Evolutionary conservation across 164 flowering plant genomes (phyloP).

Genomic region (Akebia trifoliata): DNA sequence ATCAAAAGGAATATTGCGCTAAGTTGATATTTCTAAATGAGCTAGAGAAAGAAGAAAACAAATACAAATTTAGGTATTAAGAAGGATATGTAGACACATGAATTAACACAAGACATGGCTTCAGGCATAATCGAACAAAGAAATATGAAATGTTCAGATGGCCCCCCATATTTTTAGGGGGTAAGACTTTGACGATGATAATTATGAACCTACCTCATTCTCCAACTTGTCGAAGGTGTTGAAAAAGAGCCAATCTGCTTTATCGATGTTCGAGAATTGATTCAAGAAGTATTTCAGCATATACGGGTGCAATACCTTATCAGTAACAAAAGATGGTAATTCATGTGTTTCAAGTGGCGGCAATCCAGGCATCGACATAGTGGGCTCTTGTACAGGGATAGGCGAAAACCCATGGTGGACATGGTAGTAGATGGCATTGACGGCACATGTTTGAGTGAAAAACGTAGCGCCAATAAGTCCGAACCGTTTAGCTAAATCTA

Average conservation of each 20-base stretch:
- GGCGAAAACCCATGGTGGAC: constrained; percentile 7
- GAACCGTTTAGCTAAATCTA: constrained; percentile 8
- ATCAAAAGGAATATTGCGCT: no score
- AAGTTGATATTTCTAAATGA: no score
- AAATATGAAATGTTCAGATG: no score
- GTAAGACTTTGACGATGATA: no score
- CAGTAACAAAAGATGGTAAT: constrained; percentile 21
- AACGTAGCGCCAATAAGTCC: constrained; percentile 11
- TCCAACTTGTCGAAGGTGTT: constrained; percentile 33
- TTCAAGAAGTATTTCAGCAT: background rate
- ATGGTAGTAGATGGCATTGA: constrained; percentile 14
- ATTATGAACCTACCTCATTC: constrained; percentile 22
- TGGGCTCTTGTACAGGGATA: background rate
- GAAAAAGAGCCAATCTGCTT: constrained; percentile 28
- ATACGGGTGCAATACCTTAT: constrained; percentile 5
- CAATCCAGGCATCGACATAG: constrained; percentile 19
- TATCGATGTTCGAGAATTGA: constrained; percentile 23
- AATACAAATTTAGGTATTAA: no score
- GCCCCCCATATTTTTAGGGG: no score
- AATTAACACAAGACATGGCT: no score
- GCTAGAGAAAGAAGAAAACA: no score
- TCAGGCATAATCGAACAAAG: no score
- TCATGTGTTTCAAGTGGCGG: constrained; percentile 20
- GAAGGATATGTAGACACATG: no score
- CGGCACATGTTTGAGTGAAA: constrained; percentile 16